Evolutionary conservation across 2,329 filamentous ascomycete species (phyloP).

Genomic region (Paecilomyces niveus): DNA sequence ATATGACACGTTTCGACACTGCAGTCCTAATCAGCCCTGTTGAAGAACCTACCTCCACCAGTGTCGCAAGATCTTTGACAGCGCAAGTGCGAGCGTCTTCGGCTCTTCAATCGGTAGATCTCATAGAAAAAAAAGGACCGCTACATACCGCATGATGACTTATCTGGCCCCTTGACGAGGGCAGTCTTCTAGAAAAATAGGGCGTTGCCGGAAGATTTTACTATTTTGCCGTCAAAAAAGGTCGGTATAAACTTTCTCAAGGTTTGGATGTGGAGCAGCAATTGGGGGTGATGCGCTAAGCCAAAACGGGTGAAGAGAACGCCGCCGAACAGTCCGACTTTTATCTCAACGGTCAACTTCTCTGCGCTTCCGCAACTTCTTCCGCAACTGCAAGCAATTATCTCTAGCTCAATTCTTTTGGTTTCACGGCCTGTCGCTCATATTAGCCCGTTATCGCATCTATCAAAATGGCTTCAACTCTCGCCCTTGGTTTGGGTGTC

Average conservation of each 20-base stretch:
- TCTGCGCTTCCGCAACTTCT: constrained; percentile 4
- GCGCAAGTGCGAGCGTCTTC: neutral
- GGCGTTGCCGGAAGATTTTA: neutral
- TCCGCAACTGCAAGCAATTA: neutral
- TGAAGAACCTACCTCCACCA: neutral
- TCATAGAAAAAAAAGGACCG: neutral
- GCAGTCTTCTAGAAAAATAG: constrained; percentile 8
- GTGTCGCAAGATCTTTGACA: neutral
- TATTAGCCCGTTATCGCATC: neutral
- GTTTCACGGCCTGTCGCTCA: neutral
- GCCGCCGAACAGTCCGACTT: constrained; percentile 24
- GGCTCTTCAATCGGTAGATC: neutral
- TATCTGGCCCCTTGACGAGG: neutral
- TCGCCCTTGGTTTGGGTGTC: constrained; percentile 40
- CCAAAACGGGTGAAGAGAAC: constrained; percentile 19
- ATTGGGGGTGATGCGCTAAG: constrained; percentile 19
- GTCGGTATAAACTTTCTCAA: constrained; percentile 6
- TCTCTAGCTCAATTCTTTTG: neutral
- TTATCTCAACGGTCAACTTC: constrained; percentile 21
- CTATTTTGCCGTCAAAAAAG: constrained; percentile 10
- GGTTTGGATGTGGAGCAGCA: constrained; percentile 16
- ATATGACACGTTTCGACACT: constrained; percentile 61
- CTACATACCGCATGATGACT: constrained; percentile 14
- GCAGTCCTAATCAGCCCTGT: neutral
- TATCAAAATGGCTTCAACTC: constrained; percentile 34